phyloP scores from a whole-genome alignment of 768 basidiomycete species.

The Auriculariales sp. region DNA sequence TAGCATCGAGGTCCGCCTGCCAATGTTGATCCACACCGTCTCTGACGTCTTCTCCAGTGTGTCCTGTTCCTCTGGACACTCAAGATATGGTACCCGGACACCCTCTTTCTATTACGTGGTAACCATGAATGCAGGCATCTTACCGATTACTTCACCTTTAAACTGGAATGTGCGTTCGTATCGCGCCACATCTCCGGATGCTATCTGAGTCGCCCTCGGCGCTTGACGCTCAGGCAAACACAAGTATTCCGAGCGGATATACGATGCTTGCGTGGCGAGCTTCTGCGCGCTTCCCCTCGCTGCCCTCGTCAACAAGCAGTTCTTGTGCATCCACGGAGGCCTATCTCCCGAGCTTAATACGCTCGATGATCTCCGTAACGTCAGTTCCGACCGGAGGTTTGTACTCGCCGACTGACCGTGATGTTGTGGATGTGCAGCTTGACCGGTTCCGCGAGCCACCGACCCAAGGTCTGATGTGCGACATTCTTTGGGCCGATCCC shows the following conservation, averaged over 20 bases:
- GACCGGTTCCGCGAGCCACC: constrained; percentile 91
- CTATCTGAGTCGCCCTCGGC: not conserved
- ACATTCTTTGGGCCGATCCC: constrained; percentile 94
- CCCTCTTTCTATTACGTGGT: constrained; percentile 28
- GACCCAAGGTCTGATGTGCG: constrained; percentile 80
- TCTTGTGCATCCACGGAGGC: constrained; percentile 96
- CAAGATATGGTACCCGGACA: constrained; percentile 35
- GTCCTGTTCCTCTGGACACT: constrained; percentile 31
- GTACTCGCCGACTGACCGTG: constrained; percentile 11
- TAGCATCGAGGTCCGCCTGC: constrained; percentile 25
- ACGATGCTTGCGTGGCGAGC: constrained; percentile 82
- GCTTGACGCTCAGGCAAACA: constrained; percentile 47
- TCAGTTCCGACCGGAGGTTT: constrained; percentile 32
- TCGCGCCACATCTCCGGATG: constrained; percentile 1
- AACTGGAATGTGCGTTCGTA: constrained; percentile 68
- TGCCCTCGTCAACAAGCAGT: constrained; percentile 85
- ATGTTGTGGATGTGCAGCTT: constrained; percentile 17
- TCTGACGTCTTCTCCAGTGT: constrained; percentile 16
- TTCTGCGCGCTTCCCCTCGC: constrained; percentile 85
- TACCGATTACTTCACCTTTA: constrained; percentile 96
- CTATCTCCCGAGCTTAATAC: constrained; percentile 75
- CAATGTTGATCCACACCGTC: not conserved
- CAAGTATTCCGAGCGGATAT: constrained; percentile 75
- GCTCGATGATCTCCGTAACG: constrained; percentile 57
- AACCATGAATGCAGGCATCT: constrained; percentile 42